Conservation (phyloP, 345 rosid species). For the Brassica rapa region DNA sequence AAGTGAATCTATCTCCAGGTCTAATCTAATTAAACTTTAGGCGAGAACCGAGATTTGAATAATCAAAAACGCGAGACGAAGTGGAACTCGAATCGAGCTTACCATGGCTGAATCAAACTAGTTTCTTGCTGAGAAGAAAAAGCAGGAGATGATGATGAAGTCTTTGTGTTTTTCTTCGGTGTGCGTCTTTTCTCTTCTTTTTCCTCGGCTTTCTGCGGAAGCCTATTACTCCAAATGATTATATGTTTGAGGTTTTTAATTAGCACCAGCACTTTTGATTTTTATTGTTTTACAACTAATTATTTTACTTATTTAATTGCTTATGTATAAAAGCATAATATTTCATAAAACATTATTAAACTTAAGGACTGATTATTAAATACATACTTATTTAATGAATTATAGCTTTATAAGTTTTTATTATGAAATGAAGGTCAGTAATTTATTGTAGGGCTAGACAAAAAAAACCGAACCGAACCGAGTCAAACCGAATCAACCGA, state of each 20-base stretch:
- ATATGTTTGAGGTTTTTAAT: background rate
- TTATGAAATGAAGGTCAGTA: no score
- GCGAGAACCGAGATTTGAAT: constrained; percentile 8
- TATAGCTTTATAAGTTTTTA: no score
- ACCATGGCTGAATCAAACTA: constrained; percentile 37
- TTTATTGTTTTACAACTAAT: no score
- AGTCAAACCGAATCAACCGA: no score
- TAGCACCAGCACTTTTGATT: no score
- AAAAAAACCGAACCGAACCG: no score
- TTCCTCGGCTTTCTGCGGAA: constrained; percentile 32
- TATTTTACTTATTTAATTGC: no score
- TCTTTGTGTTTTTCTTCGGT: constrained; percentile 26
- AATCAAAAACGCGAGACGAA: constrained; percentile 17
- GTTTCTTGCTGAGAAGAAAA: constrained; percentile 13
- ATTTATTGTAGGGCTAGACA: no score
- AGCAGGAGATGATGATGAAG: constrained; percentile 1
- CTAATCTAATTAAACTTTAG: background rate
- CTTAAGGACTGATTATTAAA: no score
- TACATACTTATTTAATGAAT: no score
- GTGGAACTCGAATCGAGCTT: constrained; percentile 36
- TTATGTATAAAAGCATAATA: no score
- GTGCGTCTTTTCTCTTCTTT: constrained; percentile 19
- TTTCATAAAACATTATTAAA: no score
- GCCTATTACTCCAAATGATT: constrained; percentile 16
- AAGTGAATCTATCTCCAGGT: constrained; percentile 26